Evolutionary conservation across 306 rosid genomes (phyloP).

Genomic region (Quercus dentata): DNA sequence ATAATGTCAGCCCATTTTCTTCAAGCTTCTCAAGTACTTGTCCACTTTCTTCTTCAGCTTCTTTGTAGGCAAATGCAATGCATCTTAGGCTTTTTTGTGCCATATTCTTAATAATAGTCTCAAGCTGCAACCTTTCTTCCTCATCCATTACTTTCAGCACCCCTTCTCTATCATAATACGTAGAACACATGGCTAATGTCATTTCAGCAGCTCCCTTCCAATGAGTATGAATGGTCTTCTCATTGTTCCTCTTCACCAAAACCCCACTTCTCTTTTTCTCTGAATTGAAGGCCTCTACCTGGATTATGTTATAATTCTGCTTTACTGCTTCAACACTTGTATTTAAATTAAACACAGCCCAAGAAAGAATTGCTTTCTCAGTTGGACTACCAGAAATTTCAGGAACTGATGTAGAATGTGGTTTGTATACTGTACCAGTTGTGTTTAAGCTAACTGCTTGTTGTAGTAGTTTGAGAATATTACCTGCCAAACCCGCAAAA

Average conservation of each 20-base stretch:
- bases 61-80: slow-evolving; percentile 23
- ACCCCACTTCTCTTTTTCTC: slow-evolving; percentile 30
- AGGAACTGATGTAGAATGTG: slow-evolving; percentile 1
- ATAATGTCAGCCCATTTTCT: slow-evolving; percentile 9
- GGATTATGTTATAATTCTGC: slow-evolving; percentile 17
- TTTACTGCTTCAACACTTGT: slow-evolving; percentile 17
- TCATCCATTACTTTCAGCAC: slow-evolving; percentile 8
- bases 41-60: not conserved
- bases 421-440: slow-evolving; percentile 15
- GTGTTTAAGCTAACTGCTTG: slow-evolving; percentile 24
- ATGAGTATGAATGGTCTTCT: slow-evolving; percentile 5
- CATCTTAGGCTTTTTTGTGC: slow-evolving; percentile 27
- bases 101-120: slow-evolving; percentile 14
- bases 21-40: slow-evolving; percentile 4
- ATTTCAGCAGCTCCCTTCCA: slow-evolving; percentile 34
- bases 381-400: slow-evolving; percentile 29
- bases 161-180: slow-evolving; percentile 13
- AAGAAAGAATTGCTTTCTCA: slow-evolving; percentile 22
- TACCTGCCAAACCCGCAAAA: not conserved
- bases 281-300: slow-evolving; percentile 20
- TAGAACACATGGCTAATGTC: slow-evolving; percentile 15
- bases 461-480: slow-evolving; percentile 6
- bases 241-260: not conserved
- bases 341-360: slow-evolving; percentile 9
- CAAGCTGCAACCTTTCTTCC: not conserved